phyloP scores from a whole-genome alignment of 768 basidiomycete genomes.

The Multifurca ochricompacta region DNA sequence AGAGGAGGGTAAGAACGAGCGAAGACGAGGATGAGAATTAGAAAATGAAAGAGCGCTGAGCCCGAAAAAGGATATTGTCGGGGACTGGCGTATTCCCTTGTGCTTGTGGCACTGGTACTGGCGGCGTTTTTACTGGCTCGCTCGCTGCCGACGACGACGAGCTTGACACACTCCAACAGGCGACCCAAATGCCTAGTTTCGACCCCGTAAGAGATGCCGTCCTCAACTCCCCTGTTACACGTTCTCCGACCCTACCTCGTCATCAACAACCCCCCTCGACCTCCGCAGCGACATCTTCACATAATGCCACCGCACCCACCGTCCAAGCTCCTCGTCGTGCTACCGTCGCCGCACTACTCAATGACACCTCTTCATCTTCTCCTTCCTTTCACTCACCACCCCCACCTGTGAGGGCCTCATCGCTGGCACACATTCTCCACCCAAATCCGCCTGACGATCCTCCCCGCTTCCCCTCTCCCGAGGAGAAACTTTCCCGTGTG shows the following conservation, averaged over 20 bases:
- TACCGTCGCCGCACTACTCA: constrained; percentile 72
- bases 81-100: constrained; percentile 3
- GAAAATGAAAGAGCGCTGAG: constrained; percentile 17
- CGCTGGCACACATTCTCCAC: constrained; percentile 23
- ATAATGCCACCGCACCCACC: constrained; percentile 31
- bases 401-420: constrained; percentile 17
- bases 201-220: constrained; percentile 86
- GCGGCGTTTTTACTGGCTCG: neutral
- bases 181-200: constrained; percentile 54
- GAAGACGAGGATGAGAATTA: too few species aligned
- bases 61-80: constrained; percentile 13
- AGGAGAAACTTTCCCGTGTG: constrained; percentile 18
- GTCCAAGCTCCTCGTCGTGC: constrained; percentile 44
- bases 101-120: too few species aligned
- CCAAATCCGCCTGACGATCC: constrained; percentile 18
- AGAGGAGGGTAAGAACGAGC: too few species aligned
- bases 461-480: constrained; percentile 19
- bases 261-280: constrained; percentile 21
- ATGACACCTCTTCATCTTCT: constrained; percentile 39
- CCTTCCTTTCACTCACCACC: constrained; percentile 18
- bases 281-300: constrained; percentile 31
- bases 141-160: constrained; percentile 13
- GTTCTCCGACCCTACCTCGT: constrained; percentile 33
- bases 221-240: constrained; percentile 62
- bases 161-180: neutral